Evolutionary conservation across 1,284 basidiomycete genomes (phyloP).

Genomic region (Pseudozyma sp.): DNA sequence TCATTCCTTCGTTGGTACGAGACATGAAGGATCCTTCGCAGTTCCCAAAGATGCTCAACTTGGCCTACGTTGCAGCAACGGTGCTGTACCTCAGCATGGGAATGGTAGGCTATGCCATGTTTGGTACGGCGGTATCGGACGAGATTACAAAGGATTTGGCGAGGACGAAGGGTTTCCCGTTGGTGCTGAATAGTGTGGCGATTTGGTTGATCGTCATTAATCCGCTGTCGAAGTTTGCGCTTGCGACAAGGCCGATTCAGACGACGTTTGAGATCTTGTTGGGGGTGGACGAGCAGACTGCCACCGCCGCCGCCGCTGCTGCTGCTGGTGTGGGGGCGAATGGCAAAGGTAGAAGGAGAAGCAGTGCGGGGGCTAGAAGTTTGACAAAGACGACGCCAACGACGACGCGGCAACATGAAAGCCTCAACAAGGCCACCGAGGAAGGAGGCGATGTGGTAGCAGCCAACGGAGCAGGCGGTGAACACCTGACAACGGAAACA

Average conservation of each 20-base stretch:
- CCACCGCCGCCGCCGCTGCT: not conserved
- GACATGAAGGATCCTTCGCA: conserved; percentile 88
- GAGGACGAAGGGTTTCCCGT: conserved; percentile 80
- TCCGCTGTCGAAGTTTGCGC: conserved; percentile 81
- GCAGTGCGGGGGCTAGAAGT: conserved; percentile 10
- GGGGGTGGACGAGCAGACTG: conserved; percentile 53
- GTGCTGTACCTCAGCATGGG: conserved; percentile 83
- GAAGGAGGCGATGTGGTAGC: not conserved
- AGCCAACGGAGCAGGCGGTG: not conserved
- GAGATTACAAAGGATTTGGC: conserved; percentile 91
- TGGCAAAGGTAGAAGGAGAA: conserved; percentile 24
- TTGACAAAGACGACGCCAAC: conserved; percentile 1
- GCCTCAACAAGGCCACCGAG: not conserved
- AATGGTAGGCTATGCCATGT: conserved; percentile 87
- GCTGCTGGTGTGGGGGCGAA: conserved; percentile 54
- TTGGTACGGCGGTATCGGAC: conserved; percentile 70
- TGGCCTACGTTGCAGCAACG: conserved; percentile 87
- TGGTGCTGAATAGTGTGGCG: conserved; percentile 79
- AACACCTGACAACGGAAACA: conserved; percentile 10
- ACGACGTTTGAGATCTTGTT: conserved; percentile 64
- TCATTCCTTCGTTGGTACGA: conserved; percentile 86
- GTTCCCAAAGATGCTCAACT: conserved; percentile 85
- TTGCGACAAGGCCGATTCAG: conserved; percentile 79
- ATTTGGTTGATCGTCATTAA: conserved; percentile 91
- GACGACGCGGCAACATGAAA: too few species aligned